Conservation (phyloP, 2,329 filamentous ascomycete genomes). For the Blumeriella jaapii region DNA sequence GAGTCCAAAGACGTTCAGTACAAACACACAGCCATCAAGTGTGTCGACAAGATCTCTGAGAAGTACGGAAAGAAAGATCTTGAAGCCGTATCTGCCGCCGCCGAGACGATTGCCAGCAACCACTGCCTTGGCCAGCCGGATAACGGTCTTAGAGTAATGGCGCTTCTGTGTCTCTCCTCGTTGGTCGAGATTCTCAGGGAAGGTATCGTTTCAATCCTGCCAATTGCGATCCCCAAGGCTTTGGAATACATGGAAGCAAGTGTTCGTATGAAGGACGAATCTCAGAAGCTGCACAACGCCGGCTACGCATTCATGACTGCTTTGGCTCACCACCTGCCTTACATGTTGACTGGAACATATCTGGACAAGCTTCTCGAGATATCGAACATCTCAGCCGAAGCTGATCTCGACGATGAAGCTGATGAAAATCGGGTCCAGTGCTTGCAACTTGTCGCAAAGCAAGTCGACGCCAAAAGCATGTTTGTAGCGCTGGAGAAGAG, state of each 20-base stretch:
- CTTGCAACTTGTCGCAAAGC: conserved; percentile 62
- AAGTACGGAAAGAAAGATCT: conserved; percentile 91
- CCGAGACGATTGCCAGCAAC: conserved; percentile 63
- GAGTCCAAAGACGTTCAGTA: conserved; percentile 61
- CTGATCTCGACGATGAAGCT: conserved; percentile 47
- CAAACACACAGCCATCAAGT: conserved; percentile 77
- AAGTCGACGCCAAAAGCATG: conserved; percentile 65
- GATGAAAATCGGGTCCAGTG: conserved; percentile 57
- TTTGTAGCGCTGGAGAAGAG: conserved; percentile 63
- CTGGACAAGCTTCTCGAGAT: conserved; percentile 60
- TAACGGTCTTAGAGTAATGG: conserved; percentile 63
- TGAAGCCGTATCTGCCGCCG: conserved; percentile 62
- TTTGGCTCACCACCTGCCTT: conserved; percentile 73
- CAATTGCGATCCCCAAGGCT: conserved; percentile 59
- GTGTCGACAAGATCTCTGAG: conserved; percentile 85
- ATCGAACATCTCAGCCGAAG: conserved; percentile 60
- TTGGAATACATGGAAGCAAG: conserved; percentile 60
- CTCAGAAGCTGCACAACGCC: conserved; percentile 65
- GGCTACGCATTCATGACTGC: conserved; percentile 70
- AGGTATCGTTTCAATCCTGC: conserved; percentile 72
- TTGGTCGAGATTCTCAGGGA: conserved; percentile 82
- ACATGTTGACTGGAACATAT: conserved; percentile 71
- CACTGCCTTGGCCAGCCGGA: conserved; percentile 68
- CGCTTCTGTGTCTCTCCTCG: conserved; percentile 80
- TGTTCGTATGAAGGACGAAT: conserved; percentile 37